phyloP scores from a whole-genome alignment of 2,329 filamentous ascomycete genomes.

The Fusarium sp. region DNA sequence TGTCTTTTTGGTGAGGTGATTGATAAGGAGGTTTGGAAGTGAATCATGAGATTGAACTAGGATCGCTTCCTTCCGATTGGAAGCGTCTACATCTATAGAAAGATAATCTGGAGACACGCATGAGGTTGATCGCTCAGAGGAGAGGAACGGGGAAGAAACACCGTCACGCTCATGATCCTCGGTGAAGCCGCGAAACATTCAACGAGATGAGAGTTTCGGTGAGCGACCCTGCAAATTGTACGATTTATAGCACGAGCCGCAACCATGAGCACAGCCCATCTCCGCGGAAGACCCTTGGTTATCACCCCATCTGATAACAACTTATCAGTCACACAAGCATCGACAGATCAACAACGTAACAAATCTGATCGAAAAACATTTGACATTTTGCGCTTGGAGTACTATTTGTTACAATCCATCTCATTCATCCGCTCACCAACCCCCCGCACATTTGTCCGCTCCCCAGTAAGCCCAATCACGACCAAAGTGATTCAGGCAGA shows the following conservation, averaged over 20 bases:
- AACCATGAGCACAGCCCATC: neutral
- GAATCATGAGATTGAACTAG: slow-evolving; percentile 16
- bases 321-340: slow-evolving; percentile 17
- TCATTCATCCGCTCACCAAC: slow-evolving; percentile 13
- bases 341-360: neutral
- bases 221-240: neutral
- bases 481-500: slow-evolving; percentile 28
- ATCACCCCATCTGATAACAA: slow-evolving; percentile 6
- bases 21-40: slow-evolving; percentile 17
- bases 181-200: neutral
- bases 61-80: neutral
- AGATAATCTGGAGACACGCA: neutral
- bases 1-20: slow-evolving; percentile 28
- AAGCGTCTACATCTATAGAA: neutral
- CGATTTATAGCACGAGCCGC: neutral
- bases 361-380: slow-evolving; percentile 6
- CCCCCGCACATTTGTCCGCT: slow-evolving; percentile 10
- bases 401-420: slow-evolving; percentile 37
- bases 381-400: slow-evolving; percentile 27
- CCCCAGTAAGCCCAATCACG: slow-evolving; percentile 17
- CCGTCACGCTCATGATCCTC: neutral
- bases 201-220: neutral
- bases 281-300: neutral
- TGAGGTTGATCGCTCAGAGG: no score
- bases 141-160: neutral